Base-by-base conservation (phyloP, 2,329 filamentous ascomycete species). In the Monosporascus sp. region DNA sequence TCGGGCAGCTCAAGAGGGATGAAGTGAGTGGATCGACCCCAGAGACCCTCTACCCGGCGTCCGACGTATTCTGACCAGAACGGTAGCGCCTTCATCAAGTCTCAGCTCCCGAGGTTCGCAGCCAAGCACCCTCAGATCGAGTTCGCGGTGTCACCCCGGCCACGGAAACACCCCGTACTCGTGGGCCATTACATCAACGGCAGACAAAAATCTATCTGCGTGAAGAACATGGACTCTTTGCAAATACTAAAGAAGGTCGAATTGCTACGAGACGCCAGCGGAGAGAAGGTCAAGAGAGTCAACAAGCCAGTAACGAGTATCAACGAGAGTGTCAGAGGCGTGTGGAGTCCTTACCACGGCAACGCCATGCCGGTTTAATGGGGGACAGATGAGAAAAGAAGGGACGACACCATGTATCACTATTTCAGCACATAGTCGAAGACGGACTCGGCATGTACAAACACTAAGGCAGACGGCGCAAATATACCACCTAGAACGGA, bases 141-240 rank as follows among this genome's bases (percentile, higher is more conserved):
- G 76, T 90, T 99, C 74, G 85, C 84, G 66, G 85, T 99, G 56
- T 95, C 92, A 40, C 94, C 93, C 19, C 87, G 92, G 61, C 93
- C 92, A n/a, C 79, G 85, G 63, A 88, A 88, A 68, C 93, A 97
- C 73, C 94, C 94, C 38, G 84, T 96, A 58, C 84, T 99, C 64
- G 85, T 87, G 64, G 94, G 91, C 54, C 83, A 90, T 72, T 99
- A 96, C 75, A 90, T 97, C 78, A 97, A 97, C 71, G 92, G 93
- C 58, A 81, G 85, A 27, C 81, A 88, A 58, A 94, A 94, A 71
- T 82, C 90, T 9, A 84, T 97, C 50, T 97, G 92, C 71, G 91
- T 97, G 53, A 84, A 88, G 63, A 97, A 96, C 65, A 72, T 97
- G 68, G 85, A 91, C 62, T 83, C 85, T 31, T 82, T 87, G 56